Evolutionary conservation across 2,329 filamentous ascomycete species (phyloP), one percentile per base, ranked within the genome.

Genomic region (Teratosphaeria epicoccoides): DNA sequence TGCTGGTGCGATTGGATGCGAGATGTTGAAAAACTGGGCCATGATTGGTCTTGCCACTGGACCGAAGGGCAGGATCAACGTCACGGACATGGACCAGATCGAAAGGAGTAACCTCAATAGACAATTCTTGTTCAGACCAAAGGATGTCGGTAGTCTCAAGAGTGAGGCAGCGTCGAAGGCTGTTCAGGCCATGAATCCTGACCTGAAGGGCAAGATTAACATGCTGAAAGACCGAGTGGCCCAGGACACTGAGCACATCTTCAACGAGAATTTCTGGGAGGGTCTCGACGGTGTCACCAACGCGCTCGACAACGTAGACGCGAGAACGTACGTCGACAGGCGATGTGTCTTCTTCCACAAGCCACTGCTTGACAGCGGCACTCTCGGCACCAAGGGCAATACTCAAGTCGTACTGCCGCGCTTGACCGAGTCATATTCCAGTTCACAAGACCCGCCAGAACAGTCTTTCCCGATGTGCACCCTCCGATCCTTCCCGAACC

Each of bases 381-480:
- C 93, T 29, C 81, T 98, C n/a, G 93, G 93, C 49, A 97, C 94
- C 53, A 98, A 98, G 77, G 93, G 93, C 64, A 98, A 98, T 73
- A 95, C 89, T 6, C 93, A 98, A 66, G 93, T 98, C 54, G 83
- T 98, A 47, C 79, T 98, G 52, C 94, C 93, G 10, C 80, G 82
- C 61, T 74, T 96, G 57, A 97, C 93, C 0, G 94, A 98, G 71
- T 97, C 93, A 1, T 98, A 98, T 74, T 96, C 93, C 0, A 88
- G 84, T 63, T 97, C 93, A 20, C 91, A 96, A 68, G 94, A 98
- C 68, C 93, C 93, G 1, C 93, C 93, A 0, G 94, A 98, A 77
- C 89, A 96, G 74, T 95, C 93, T 1, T 97, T 98, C 78, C 93
- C 93, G 0, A 97, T 97, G 90, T 98, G 93, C 70, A 97, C 93